These are phyloP conservation scores for Flaveria bidentis DNA, from an alignment of 129 eudicot genomes.

Conservation along the genomic window DNA sequence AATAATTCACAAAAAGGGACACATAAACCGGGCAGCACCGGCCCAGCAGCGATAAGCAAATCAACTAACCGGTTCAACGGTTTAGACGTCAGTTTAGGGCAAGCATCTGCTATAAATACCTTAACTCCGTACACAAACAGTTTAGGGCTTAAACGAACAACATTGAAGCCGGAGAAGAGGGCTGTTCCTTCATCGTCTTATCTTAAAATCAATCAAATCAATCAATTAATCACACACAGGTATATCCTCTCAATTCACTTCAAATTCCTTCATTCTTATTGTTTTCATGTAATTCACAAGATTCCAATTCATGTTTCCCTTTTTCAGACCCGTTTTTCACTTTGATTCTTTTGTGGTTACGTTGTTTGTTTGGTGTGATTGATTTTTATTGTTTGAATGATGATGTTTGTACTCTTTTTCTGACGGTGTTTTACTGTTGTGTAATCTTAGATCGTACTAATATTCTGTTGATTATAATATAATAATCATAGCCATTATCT, in stretches of 20 bases:
- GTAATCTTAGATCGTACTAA: background rate
- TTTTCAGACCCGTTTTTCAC: background rate
- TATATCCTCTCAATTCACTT: background rate
- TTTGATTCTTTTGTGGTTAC: background rate
- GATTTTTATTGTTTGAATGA: background rate
- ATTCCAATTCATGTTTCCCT: conserved; percentile 2
- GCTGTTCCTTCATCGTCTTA: conserved; percentile 40
- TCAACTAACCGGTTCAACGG: conserved; percentile 35
- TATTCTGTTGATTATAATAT: background rate
- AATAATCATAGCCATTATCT: background rate
- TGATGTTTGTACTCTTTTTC: too few relatives aligned
- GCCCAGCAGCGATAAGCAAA: conserved; percentile 1
- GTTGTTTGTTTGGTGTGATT: background rate
- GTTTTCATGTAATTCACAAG: background rate
- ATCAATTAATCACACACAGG: conserved; percentile 17
- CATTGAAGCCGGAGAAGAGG: conserved; percentile 60
- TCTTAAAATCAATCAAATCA: conserved; percentile 1
- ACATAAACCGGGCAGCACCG: conserved; percentile 17
- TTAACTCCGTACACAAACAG: conserved; percentile 17
- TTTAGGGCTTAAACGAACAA: conserved; percentile 65
- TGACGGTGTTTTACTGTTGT: too few relatives aligned
- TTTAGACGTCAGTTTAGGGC: conserved; percentile 40
- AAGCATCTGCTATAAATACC: conserved; percentile 43
- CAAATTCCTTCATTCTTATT: background rate
- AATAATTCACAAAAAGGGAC: background rate